Percentiles rank a stretch among this genome's conserved stretches.
phyloP scores from a whole-genome alignment of 1,139 yeast species.

The Geotrichum reessii region DNA sequence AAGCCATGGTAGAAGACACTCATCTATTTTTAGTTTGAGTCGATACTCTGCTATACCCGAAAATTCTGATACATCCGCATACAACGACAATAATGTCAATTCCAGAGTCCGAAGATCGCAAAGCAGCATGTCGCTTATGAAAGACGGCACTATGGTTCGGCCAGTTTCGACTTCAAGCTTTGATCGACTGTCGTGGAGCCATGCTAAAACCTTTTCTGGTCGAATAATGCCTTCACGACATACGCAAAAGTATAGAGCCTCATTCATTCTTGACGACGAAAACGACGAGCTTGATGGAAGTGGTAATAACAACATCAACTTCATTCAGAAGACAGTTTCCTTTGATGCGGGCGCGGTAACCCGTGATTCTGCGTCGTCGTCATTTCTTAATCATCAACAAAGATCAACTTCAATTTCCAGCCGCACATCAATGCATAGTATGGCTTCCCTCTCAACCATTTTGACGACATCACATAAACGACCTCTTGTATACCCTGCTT shows the following conservation, averaged over 20 bases:
- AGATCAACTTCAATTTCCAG: constrained; percentile 16
- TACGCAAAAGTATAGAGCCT: constrained; percentile 4
- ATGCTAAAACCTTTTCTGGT: constrained; percentile 11
- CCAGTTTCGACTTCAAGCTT: neutral
- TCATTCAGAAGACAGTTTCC: neutral
- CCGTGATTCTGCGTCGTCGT: neutral
- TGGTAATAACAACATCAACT: neutral
- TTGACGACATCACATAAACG: constrained; percentile 44
- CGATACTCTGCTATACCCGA: constrained; percentile 2
- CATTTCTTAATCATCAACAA: neutral
- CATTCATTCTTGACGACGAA: constrained; percentile 5
- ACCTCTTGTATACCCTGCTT: constrained; percentile 81
- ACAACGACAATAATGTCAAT: neutral
- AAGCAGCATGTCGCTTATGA: constrained; percentile 2
- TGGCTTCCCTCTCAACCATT: constrained; percentile 31
- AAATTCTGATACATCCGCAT: neutral
- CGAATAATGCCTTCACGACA: neutral
- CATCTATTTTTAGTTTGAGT: constrained; percentile 2
- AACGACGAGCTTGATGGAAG: neutral
- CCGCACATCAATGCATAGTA: constrained; percentile 14
- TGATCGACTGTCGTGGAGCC: constrained; percentile 5
- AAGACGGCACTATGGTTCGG: neutral
- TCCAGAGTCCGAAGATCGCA: neutral
- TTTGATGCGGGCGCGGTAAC: constrained; percentile 5
- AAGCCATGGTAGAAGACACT: neutral